phyloP scores from a whole-genome alignment of 257 asterid genomes.

The Thymus mandschuricus region DNA sequence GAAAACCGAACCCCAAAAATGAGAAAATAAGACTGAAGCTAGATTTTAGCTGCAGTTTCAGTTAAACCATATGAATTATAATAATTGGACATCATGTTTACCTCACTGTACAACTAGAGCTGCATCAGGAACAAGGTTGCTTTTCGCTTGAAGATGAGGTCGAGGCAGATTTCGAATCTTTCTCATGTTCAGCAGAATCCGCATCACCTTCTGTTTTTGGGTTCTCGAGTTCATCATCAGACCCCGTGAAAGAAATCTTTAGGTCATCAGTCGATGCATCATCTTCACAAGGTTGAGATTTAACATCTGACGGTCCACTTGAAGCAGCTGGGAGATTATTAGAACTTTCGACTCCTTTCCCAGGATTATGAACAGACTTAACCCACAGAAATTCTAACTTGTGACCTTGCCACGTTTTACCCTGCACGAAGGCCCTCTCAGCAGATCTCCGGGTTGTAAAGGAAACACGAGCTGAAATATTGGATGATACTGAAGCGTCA shows the following conservation, averaged over 20 bases:
- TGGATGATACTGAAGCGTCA: slow-evolving; percentile 44
- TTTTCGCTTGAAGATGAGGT: slow-evolving; percentile 41
- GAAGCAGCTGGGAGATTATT: slow-evolving; percentile 43
- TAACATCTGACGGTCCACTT: slow-evolving; percentile 27
- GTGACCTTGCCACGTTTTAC: slow-evolving; percentile 86
- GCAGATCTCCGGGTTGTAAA: slow-evolving; percentile 76
- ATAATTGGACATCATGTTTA: slow-evolving; percentile 46
- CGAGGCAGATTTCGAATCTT: slow-evolving; percentile 46
- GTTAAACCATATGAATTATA: slow-evolving; percentile 46
- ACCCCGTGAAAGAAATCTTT: slow-evolving; percentile 9
- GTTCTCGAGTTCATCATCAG: slow-evolving; percentile 30
- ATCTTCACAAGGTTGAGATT: slow-evolving; percentile 30
- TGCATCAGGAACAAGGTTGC: slow-evolving; percentile 37
- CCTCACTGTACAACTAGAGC: slow-evolving; percentile 73
- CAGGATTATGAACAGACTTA: slow-evolving; percentile 37
- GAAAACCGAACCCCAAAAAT: slow-evolving; percentile 34
- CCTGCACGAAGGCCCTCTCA: slow-evolving; percentile 83
- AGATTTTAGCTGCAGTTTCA: slow-evolving; percentile 46
- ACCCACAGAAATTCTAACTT: slow-evolving; percentile 72
- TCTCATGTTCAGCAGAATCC: slow-evolving; percentile 40
- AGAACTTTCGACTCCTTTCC: slow-evolving; percentile 41
- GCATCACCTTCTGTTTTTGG: slow-evolving; percentile 33
- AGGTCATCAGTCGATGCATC: neutral
- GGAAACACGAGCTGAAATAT: slow-evolving; percentile 65
- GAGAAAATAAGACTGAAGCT: slow-evolving; percentile 43